phyloP scores from a whole-genome alignment of 75 land plant genomes.

The Selaginella moellendorffii region DNA sequence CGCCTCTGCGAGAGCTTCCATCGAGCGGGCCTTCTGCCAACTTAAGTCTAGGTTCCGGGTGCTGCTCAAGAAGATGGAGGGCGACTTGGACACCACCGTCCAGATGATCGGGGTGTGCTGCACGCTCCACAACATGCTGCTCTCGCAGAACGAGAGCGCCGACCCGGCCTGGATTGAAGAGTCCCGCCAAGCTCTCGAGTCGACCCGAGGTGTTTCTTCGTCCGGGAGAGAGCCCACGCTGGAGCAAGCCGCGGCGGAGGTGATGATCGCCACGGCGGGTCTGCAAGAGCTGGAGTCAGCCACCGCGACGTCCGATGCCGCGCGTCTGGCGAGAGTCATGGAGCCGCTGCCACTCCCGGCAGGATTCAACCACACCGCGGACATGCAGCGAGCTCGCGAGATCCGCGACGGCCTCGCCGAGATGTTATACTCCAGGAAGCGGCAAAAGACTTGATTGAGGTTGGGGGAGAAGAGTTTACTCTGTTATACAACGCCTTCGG shows the following conservation, averaged over 20 bases:
- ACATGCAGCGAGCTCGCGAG: background rate
- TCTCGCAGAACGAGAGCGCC: background rate
- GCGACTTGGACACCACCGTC: background rate
- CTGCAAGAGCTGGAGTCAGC: background rate
- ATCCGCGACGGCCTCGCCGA: background rate
- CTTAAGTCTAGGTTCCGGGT: background rate
- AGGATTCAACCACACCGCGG: background rate
- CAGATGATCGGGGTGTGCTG: background rate
- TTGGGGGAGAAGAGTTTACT: too few species aligned
- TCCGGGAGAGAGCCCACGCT: background rate
- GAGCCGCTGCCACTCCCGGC: background rate
- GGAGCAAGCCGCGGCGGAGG: background rate
- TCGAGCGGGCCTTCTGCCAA: background rate
- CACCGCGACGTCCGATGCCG: background rate
- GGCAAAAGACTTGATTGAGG: background rate
- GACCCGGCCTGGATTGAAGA: background rate
- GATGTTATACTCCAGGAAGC: background rate
- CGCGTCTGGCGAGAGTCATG: background rate
- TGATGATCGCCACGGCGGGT: background rate
- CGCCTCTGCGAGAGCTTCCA: background rate
- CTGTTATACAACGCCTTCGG: too few species aligned
- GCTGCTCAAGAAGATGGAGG: background rate
- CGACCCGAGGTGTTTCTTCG: background rate
- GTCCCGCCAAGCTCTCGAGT: background rate
- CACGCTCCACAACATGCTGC: background rate